Conservation (phyloP, 23 red algal genomes). For the Gracilaria caudata region DNA sequence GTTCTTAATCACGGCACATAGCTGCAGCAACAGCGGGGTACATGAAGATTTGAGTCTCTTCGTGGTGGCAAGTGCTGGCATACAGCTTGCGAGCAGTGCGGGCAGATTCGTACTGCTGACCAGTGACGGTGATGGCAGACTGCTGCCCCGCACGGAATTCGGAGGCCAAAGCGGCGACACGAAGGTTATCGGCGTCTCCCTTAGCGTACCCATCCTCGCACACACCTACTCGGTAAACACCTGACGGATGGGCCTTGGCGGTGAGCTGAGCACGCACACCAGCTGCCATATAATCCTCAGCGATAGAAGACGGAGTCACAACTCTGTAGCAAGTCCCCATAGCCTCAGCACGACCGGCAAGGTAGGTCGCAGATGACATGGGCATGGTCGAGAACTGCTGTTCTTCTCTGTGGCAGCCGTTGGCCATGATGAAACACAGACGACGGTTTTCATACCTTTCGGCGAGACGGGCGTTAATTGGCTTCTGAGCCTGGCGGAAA, state of each 20-base stretch:
- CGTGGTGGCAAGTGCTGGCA: slow-evolving; percentile 64
- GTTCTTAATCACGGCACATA: slow-evolving; percentile 50
- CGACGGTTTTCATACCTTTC: slow-evolving; percentile 51
- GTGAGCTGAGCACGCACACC: slow-evolving; percentile 49
- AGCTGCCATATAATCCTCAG: slow-evolving; percentile 80
- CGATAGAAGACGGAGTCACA: slow-evolving; percentile 43
- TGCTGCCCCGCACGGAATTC: slow-evolving; percentile 72
- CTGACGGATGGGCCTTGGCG: slow-evolving; percentile 29
- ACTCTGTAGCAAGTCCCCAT: slow-evolving; percentile 69
- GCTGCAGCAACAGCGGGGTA: slow-evolving; percentile 74
- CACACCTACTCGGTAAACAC: slow-evolving; percentile 64
- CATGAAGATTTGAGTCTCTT: slow-evolving; percentile 68
- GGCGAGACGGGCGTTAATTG: slow-evolving; percentile 49
- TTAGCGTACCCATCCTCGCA: slow-evolving; percentile 76
- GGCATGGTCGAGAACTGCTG: slow-evolving; percentile 64
- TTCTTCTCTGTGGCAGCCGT: slow-evolving; percentile 70
- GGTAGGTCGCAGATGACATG: slow-evolving; percentile 66
- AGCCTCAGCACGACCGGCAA: slow-evolving; percentile 57
- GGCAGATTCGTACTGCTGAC: slow-evolving; percentile 47
- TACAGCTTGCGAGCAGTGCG: slow-evolving; percentile 58
- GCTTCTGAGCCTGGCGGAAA: slow-evolving; percentile 81
- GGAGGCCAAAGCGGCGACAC: slow-evolving; percentile 56
- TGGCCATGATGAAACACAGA: slow-evolving; percentile 38
- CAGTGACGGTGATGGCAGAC: slow-evolving; percentile 37
- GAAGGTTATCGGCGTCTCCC: slow-evolving; percentile 67